Percentiles rank a stretch among this genome's conserved stretches.
Evolutionary conservation across 176 grass and related monocot genomes (phyloP).

Genomic region (Raddia distichophylla): DNA sequence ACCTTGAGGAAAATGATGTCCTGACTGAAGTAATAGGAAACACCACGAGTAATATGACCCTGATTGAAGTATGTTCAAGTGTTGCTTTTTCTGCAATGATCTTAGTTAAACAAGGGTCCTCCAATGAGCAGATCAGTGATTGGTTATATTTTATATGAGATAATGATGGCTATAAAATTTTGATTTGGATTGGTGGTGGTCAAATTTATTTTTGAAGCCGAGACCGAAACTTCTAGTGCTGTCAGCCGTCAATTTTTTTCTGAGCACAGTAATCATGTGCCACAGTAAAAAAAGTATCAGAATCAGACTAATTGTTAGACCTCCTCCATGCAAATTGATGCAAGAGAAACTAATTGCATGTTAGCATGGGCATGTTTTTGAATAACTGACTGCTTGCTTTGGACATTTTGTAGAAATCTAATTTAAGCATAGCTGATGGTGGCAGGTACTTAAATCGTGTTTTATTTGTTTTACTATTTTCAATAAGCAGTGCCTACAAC

Average conservation of each 20-base stretch:
- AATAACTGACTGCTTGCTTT: background rate
- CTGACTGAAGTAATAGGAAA: background rate
- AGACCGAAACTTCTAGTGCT: background rate
- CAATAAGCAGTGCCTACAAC: background rate
- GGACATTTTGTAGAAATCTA: background rate
- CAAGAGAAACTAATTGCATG: background rate
- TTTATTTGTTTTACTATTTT: background rate
- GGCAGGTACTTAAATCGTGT: background rate
- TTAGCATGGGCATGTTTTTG: background rate
- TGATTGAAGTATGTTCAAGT: background rate
- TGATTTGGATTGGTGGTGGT: background rate
- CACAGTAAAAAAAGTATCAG: background rate
- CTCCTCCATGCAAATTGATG: background rate
- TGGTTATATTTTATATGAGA: background rate
- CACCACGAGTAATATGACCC: background rate
- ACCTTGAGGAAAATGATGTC: too few relatives aligned
- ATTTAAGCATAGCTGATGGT: background rate
- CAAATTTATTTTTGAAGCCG: background rate
- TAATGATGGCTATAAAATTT: background rate
- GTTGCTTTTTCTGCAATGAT: background rate
- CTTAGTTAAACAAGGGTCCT: background rate
- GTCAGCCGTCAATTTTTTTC: slow-evolving; percentile 2
- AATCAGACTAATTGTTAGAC: background rate
- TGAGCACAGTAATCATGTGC: background rate
- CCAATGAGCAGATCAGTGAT: background rate